Evolutionary conservation across 768 basidiomycete genomes (phyloP).

Genomic region (Royoungia palumana): DNA sequence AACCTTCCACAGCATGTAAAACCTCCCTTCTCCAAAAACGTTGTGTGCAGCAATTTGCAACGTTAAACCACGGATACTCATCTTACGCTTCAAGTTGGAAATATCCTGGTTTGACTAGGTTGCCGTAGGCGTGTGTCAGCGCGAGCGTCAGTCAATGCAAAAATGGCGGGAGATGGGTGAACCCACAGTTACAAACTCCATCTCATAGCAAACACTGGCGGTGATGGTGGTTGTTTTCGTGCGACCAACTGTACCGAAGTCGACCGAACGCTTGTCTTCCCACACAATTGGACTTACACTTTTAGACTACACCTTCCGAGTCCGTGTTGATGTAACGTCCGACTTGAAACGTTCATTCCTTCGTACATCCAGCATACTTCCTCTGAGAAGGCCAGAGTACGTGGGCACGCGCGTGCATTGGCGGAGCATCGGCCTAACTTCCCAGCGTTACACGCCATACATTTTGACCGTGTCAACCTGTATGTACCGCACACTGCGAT

Average conservation of each 20-base stretch:
- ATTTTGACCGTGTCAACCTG: no score
- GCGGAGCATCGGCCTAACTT: neutral
- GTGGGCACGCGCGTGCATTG: no score
- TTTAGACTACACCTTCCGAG: no score
- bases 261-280: no score
- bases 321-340: no score
- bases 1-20: constrained; percentile 30
- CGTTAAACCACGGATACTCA: constrained; percentile 25
- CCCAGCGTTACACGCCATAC: neutral
- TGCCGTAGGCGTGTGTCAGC: no score
- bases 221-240: constrained; percentile 6
- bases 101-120: constrained; percentile 23
- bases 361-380: no score
- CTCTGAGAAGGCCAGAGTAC: no score
- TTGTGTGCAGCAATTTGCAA: constrained; percentile 11
- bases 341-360: no score
- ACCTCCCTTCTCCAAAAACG: constrained; percentile 14
- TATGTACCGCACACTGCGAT: no score
- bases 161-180: constrained; percentile 9
- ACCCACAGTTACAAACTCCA: constrained; percentile 33
- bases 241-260: neutral
- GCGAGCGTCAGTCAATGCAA: no score
- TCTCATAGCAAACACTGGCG: constrained; percentile 3
- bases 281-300: no score
- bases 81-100: constrained; percentile 21